Conservation (phyloP, 2,329 filamentous ascomycete genomes). For the Pseudocercospora vitis region DNA sequence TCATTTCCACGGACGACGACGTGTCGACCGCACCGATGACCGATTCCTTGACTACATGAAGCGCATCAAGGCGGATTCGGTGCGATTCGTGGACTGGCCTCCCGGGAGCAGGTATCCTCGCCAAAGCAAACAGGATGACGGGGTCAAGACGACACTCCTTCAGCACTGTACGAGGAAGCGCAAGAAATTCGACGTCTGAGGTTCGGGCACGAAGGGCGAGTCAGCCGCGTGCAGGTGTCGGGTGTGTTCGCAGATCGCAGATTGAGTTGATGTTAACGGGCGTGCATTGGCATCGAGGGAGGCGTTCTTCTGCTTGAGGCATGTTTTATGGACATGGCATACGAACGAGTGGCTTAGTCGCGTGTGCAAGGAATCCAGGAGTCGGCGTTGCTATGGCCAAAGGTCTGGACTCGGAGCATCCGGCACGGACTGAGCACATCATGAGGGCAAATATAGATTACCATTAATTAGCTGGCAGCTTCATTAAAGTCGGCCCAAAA, state of each 20-base stretch:
- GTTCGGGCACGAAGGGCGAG: constrained; percentile 11
- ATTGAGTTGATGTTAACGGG: constrained; percentile 1
- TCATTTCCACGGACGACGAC: constrained; percentile 45
- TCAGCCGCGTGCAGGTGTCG: constrained; percentile 4
- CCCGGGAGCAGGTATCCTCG: constrained; percentile 28
- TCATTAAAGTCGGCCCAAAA: too few relatives aligned
- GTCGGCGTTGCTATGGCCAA: background rate
- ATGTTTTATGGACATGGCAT: background rate
- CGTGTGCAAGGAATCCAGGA: constrained; percentile 6
- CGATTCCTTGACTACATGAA: constrained; percentile 49
- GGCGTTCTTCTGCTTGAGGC: background rate
- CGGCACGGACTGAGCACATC: too few relatives aligned
- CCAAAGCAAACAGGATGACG: constrained; percentile 38
- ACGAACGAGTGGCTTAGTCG: constrained; percentile 26
- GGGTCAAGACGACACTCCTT: constrained; percentile 37
- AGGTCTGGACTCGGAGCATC: background rate
- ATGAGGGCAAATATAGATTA: background rate
- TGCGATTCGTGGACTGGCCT: constrained; percentile 38
- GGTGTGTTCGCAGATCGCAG: background rate
- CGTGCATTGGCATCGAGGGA: background rate
- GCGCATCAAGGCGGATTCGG: constrained; percentile 46
- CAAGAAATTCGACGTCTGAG: constrained; percentile 28
- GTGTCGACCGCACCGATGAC: constrained; percentile 37
- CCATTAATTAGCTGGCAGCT: background rate
- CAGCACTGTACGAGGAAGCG: constrained; percentile 25